Percentiles rank a stretch among this genome's conserved stretches.
Evolutionary conservation across 257 asterid species (phyloP).

Genomic region (Solanum microdontum): DNA sequence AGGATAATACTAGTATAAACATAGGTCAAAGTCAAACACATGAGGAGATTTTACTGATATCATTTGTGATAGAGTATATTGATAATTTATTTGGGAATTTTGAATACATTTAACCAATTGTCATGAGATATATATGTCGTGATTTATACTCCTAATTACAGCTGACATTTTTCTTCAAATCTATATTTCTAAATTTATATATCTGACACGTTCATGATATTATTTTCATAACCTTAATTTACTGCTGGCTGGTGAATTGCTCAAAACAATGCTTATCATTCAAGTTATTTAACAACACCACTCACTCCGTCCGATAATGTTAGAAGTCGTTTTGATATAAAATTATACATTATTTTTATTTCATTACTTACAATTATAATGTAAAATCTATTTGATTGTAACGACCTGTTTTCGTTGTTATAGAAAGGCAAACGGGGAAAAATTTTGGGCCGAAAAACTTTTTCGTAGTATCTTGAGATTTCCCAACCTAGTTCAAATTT

Average conservation of each 20-base stretch:
- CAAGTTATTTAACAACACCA: not conserved
- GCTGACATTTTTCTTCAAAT: not conserved
- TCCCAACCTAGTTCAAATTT: too few relatives aligned
- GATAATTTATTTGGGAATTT: not conserved
- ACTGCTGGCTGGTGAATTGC: not conserved
- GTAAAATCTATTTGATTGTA: too few relatives aligned
- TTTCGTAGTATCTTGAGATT: too few relatives aligned
- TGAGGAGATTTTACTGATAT: not conserved
- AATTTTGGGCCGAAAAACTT: too few relatives aligned
- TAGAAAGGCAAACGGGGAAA: too few relatives aligned
- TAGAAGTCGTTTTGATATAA: too few relatives aligned
- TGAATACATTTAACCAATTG: not conserved
- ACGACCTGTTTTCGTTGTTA: fast-evolving
- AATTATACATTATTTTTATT: too few relatives aligned
- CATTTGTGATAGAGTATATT: not conserved
- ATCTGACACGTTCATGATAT: not conserved
- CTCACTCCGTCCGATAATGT: too few relatives aligned
- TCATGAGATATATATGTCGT: not conserved
- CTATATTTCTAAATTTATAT: not conserved
- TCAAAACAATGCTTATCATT: not conserved
- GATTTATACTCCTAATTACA: not conserved
- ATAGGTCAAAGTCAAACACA: not conserved
- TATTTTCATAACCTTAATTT: not conserved
- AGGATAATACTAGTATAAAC: not conserved
- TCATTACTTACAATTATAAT: too few relatives aligned